Percentiles rank a stretch among this genome's conserved stretches.
phyloP scores from a whole-genome alignment of 1,284 basidiomycete species.

The Cutaneotrichosporon sp. region DNA sequence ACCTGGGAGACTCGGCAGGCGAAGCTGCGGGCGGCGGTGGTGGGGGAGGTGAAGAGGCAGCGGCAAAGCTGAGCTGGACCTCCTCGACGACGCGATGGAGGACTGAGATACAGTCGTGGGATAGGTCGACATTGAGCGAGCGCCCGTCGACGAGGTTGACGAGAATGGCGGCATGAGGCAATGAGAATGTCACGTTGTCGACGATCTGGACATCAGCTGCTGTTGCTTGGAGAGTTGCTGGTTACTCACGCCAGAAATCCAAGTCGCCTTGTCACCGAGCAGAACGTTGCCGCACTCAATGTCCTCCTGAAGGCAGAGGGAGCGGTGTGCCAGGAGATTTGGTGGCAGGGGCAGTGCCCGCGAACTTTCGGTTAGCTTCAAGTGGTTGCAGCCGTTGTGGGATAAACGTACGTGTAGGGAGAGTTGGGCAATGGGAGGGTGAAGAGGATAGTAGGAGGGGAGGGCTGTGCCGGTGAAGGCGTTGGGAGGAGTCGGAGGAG shows the following conservation, averaged over 20 bases:
- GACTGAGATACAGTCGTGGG: constrained; percentile 23
- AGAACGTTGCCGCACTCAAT: constrained; percentile 47
- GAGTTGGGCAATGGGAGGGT: constrained; percentile 59
- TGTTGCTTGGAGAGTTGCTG: too few species aligned
- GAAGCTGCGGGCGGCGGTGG: constrained; percentile 23
- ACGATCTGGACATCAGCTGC: too few species aligned
- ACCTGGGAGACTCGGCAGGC: constrained; percentile 20
- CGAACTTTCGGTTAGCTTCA: constrained; percentile 17
- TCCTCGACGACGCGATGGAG: constrained; percentile 44
- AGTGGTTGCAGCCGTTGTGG: neutral
- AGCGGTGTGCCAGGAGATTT: constrained; percentile 44
- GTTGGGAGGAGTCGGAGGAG: constrained; percentile 61
- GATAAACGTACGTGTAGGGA: constrained; percentile 48
- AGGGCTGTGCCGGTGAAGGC: constrained; percentile 52
- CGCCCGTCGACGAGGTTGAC: constrained; percentile 45
- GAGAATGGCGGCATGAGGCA: constrained; percentile 32
- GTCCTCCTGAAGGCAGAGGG: constrained; percentile 43
- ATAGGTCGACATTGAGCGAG: constrained; percentile 32
- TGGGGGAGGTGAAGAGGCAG: constrained; percentile 21
- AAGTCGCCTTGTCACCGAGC: constrained; percentile 47
- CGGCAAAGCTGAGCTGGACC: constrained; percentile 45
- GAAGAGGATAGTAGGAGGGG: constrained; percentile 66
- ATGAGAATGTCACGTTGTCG: constrained; percentile 47
- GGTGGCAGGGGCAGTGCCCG: constrained; percentile 45
- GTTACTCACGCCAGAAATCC: constrained; percentile 43